Base-by-base conservation (phyloP, 1,284 basidiomycete species). In the Butyriboletus appendiculatus region DNA sequence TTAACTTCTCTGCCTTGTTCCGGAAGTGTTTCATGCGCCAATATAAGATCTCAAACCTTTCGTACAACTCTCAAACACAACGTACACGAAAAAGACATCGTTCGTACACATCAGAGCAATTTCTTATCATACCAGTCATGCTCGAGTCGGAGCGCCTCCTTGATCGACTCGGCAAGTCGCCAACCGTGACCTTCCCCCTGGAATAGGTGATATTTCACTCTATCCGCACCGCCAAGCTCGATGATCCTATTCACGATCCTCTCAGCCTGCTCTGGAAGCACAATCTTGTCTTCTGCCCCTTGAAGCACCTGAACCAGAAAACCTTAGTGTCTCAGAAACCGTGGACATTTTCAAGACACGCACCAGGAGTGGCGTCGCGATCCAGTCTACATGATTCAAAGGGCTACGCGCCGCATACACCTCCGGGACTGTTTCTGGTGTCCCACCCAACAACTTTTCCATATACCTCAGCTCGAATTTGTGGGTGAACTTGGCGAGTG, bases 401-500 rank as follows among this genome's bases (percentile, higher is more conserved):
- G 67, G 63, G 24, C 68, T 66, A n/a, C 65, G 65, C 10, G 59
- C 65, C 11, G 59, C 58, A 44, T 70, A 70, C 45, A 66, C 63
- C 16, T 62, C 63, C 9, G 59, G 68, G n/a, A 67, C 28, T 20
- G 59, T 56, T 34, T 58, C 34, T 2, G 53, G 52, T 6, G 76
- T 80, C 0, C 82, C 87, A 1, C 85, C 85, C 28, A 90, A 62
- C 3, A 90, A 72, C 53, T 77, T 76, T 42, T 74, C 70, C 56
- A 78, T 64, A 57, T 85, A 87, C n/a, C 73, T 70, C 20, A 77
- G 73, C 64, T 86, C 81, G 47, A 88, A 88, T 61, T 90, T 90
- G 70, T 90, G 88, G 1, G 82, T 84, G 53, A 81, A 76, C 34
- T 76, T 68, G 6, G 72, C 75, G 16, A 88, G 73, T 20, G 71